Percentiles rank a stretch among this genome's conserved stretches.
phyloP scores from a whole-genome alignment of 352 stramenopile genomes.

The Phytophthora gonapodyides region DNA sequence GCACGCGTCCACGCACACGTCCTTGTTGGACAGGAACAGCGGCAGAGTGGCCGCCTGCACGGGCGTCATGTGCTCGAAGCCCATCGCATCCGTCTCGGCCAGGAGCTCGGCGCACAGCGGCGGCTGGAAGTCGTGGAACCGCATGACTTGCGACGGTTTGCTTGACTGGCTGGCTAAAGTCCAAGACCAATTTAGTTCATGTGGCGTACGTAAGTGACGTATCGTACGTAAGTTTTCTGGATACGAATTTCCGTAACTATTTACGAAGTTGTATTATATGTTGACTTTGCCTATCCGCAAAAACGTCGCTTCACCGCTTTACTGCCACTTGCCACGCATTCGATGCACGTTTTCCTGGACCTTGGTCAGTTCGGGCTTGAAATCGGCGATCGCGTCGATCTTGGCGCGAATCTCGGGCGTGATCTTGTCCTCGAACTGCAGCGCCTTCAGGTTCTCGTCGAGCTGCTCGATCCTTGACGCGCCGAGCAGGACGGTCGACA shows the following conservation, averaged over 20 bases:
- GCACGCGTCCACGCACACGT: conserved; percentile 94
- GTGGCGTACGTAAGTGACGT: background rate
- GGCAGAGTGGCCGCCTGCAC: conserved; percentile 91
- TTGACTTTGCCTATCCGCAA: background rate
- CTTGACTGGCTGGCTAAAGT: conserved; percentile 13
- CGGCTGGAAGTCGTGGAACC: conserved; percentile 85
- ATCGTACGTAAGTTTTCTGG: no score
- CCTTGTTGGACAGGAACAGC: conserved; percentile 94
- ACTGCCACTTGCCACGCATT: conserved; percentile 41
- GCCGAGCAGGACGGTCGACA: conserved; percentile 59
- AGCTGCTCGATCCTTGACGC: conserved; percentile 61
- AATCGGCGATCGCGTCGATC: conserved; percentile 58
- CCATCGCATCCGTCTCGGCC: conserved; percentile 69
- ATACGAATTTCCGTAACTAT: no score
- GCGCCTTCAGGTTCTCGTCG: conserved; percentile 60
- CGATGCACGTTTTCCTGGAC: conserved; percentile 36
- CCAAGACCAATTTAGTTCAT: background rate
- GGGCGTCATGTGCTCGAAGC: conserved; percentile 91
- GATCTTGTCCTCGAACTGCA: conserved; percentile 53
- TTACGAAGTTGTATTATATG: no score
- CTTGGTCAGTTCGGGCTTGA: conserved; percentile 43
- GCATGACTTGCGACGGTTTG: conserved; percentile 39
- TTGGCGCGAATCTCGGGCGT: conserved; percentile 57
- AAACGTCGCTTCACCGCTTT: conserved; percentile 3
- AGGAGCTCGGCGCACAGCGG: conserved; percentile 78